Conservation (phyloP, 805 yeast species). For the Lipomyces chichibuensis region DNA sequence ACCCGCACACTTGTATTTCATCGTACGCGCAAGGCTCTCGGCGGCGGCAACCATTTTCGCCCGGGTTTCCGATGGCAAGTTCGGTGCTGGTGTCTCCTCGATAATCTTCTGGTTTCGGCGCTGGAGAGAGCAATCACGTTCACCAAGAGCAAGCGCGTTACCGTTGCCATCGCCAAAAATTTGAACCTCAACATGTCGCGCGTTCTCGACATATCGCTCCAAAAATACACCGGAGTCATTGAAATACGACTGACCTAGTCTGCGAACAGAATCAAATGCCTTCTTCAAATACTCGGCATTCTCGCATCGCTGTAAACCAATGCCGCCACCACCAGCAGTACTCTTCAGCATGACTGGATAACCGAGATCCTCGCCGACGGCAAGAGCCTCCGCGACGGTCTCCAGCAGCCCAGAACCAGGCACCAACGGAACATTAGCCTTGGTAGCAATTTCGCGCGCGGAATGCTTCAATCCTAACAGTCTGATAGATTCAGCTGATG, state of each 20-base stretch:
- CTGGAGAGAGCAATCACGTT: constrained; percentile 96
- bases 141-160: constrained; percentile 90
- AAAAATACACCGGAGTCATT: constrained; percentile 95
- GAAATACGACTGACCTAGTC: constrained; percentile 89
- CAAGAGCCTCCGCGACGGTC: constrained; percentile 71
- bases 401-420: constrained; percentile 93
- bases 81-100: constrained; percentile 98
- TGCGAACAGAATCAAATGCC: constrained; percentile 88
- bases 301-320: constrained; percentile 93
- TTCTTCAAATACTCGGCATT: constrained; percentile 75
- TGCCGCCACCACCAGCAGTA: constrained; percentile 99
- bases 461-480: constrained; percentile 93
- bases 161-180: constrained; percentile 96
- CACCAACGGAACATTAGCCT: constrained; percentile 92
- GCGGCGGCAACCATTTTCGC: constrained; percentile 77
- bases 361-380: constrained; percentile 68
- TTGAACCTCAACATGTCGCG: constrained; percentile 96
- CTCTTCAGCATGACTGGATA: constrained; percentile 96
- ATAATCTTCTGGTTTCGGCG: constrained; percentile 95
- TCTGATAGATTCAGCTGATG: constrained; percentile 89
- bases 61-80: constrained; percentile 80
- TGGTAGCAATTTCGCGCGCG: constrained; percentile 89
- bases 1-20: constrained; percentile 96
- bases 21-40: constrained; percentile 74
- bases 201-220: constrained; percentile 91